phyloP scores from a whole-genome alignment of 1,139 yeast species.

The Taiozyma sp. region DNA sequence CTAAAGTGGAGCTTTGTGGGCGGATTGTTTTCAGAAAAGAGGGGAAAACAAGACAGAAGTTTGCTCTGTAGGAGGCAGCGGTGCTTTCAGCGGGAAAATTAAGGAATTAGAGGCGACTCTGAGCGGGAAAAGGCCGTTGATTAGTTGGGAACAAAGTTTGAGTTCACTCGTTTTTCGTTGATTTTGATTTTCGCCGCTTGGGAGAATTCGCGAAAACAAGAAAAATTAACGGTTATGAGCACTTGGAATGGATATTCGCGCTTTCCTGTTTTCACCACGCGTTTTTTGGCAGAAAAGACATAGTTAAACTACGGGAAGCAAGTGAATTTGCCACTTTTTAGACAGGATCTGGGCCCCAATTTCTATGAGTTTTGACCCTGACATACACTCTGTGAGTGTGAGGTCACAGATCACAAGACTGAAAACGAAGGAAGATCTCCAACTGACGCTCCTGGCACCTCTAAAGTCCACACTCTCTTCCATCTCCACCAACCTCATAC shows the following conservation, averaged over 20 bases:
- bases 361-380: not conserved
- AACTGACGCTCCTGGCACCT: constrained; percentile 1
- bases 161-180: not conserved
- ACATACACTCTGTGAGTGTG: not conserved
- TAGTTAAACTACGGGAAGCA: not conserved
- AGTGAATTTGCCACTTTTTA: not conserved
- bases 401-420: not conserved
- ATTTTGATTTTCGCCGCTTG: not conserved
- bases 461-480: constrained; percentile 11
- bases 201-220: not conserved
- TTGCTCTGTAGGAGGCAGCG: not conserved
- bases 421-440: not conserved
- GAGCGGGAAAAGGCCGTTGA: not conserved
- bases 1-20: not conserved
- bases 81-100: not conserved
- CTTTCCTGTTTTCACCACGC: too few species aligned
- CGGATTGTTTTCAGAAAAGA: not conserved
- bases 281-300: not conserved
- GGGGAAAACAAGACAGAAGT: not conserved
- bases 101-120: not conserved
- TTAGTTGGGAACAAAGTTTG: not conserved
- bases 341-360: not conserved
- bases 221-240: not conserved
- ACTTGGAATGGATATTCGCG: not conserved
- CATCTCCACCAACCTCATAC: constrained; percentile 9